Percentiles rank a stretch among this genome's conserved stretches.
phyloP scores from a whole-genome alignment of 768 basidiomycete genomes.

The Solioccasus polychromus region DNA sequence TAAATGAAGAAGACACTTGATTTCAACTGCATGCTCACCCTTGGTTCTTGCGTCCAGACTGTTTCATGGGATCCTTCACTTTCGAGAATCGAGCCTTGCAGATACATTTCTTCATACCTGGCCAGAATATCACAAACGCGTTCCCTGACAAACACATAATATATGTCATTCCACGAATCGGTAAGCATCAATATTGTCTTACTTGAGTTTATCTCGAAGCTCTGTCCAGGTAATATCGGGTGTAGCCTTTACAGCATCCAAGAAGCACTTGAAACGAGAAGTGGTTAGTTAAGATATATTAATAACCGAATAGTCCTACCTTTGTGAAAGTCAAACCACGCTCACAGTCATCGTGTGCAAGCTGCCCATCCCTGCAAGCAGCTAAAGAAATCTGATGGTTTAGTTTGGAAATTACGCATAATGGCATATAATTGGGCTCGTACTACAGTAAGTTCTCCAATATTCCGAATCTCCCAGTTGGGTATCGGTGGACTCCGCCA shows the following conservation, averaged over 20 bases:
- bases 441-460: constrained; percentile 21
- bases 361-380: constrained; percentile 25
- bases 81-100: not conserved
- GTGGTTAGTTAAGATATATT: not conserved
- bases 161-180: not conserved
- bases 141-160: constrained; percentile 4
- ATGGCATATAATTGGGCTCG: not conserved
- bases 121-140: constrained; percentile 12
- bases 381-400: constrained; percentile 23
- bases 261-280: constrained; percentile 14
- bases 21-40: constrained; percentile 13
- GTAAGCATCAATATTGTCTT: not conserved
- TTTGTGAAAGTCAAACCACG: constrained; percentile 23
- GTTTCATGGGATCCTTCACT: not conserved
- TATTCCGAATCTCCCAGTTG: not conserved
- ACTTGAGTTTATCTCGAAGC: constrained; percentile 19
- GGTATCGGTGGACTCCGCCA: constrained; percentile 5
- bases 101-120: constrained; percentile 8
- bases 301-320: constrained; percentile 7
- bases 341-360: constrained; percentile 21
- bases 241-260: constrained; percentile 10
- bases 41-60: constrained; percentile 19
- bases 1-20: not conserved
- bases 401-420: not conserved
- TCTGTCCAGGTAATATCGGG: constrained; percentile 18